Base-by-base conservation (phyloP, 768 basidiomycete species). In the Mycena kentingensis region DNA sequence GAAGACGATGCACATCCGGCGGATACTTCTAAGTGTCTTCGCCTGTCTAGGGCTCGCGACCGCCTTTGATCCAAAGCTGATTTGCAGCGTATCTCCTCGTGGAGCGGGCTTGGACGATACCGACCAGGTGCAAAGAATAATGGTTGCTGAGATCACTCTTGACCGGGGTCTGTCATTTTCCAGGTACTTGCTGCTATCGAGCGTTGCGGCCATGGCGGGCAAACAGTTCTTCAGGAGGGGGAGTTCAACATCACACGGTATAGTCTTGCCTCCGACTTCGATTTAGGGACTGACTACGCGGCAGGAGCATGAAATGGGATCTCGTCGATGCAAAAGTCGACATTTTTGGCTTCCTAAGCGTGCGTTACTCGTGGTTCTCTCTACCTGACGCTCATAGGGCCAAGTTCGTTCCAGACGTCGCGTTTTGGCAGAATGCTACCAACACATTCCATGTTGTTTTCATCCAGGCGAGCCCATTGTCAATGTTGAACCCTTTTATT, bases 361-460 rank as follows among this genome's bases (percentile, higher is more conserved):
- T 72, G 39, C 49, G 69, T 38, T 22, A n/a, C n/a, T 26, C 18
- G 8, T 46, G 18, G 7, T 24, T 15, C 13, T 25, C 12, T 8
- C 6, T 50, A 29, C 24, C 44, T 26, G 19, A 25, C 51, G 13
- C 13, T 37, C 13, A 32, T 24, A 16, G 19, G 7, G 2, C 28
- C 6, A 46, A 83, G 82, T 84, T 82, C 63, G 62, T 72, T 13
- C 80, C 81, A 8, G 71, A 82, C 60, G 71, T 83, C 31, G 63
- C 80, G 41, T 82, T 71, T 58, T 83, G 83, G 83, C 68, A 83
- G 46, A 67, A 84, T 51, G 62, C 76, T 31, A 69, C 70, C 37
- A 80, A 78, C 58, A 84, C 82, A 1, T 83, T 79, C 62, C 75
- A 80, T 21, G 81, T 81, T n/a, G 78, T 84, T 22, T 82, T 81